Percentiles rank a stretch among this genome's conserved stretches.
Conservation (phyloP, 2,329 filamentous ascomycete genomes). For the Alternaria infectoria region DNA sequence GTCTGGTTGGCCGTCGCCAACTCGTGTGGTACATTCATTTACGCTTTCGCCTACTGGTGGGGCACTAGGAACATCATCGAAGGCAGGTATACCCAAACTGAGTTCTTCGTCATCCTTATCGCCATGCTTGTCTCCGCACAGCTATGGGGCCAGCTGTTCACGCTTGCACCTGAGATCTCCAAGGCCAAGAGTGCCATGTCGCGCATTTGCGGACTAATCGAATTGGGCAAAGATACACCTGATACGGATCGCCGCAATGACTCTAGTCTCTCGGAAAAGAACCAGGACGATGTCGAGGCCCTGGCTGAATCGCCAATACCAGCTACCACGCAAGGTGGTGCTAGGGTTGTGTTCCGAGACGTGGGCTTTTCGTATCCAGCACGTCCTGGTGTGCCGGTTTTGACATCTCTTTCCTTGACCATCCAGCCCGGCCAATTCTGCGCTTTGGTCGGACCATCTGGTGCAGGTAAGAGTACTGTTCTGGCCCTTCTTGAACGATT, state of each 20-base stretch:
- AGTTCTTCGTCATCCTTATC: constrained; percentile 76
- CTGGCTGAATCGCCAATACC: constrained; percentile 53
- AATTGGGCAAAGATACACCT: constrained; percentile 35
- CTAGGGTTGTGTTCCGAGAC: constrained; percentile 61
- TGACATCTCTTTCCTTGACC: constrained; percentile 63
- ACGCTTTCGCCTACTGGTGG: constrained; percentile 83
- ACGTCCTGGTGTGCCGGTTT: constrained; percentile 63
- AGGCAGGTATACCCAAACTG: constrained; percentile 69
- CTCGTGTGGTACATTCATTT: constrained; percentile 69
- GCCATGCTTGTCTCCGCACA: constrained; percentile 75
- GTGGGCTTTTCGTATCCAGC: constrained; percentile 71
- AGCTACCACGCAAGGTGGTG: constrained; percentile 69
- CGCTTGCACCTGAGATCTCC: constrained; percentile 75
- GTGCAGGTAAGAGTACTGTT: constrained; percentile 71
- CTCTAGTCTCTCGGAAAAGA: constrained; percentile 72
- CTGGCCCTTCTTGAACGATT: constrained; percentile 62
- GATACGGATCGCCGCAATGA: constrained; percentile 76
- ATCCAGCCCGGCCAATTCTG: constrained; percentile 67
- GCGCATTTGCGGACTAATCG: constrained; percentile 76
- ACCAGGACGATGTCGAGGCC: constrained; percentile 44
- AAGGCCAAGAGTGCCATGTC: constrained; percentile 68
- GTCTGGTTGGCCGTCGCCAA: constrained; percentile 67
- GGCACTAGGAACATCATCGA: constrained; percentile 72
- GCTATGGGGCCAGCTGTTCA: constrained; percentile 76
- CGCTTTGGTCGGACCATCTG: constrained; percentile 69